phyloP scores from a whole-genome alignment of 164 flowering plant species.

The Euptelea pleiosperma region DNA sequence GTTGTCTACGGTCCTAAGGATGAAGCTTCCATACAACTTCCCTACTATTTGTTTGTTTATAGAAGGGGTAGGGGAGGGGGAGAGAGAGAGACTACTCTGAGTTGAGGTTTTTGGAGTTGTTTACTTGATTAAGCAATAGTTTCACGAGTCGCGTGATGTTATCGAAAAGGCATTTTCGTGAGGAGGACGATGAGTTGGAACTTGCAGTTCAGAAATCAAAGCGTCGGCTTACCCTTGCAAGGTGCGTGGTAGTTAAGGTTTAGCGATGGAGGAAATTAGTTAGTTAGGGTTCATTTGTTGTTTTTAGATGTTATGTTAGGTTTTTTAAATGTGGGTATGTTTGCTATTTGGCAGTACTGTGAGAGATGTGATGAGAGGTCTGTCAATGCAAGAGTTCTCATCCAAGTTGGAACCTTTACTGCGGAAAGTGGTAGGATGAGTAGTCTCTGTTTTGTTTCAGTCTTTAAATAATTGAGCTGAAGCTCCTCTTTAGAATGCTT shows the following conservation, averaged over 20 bases:
- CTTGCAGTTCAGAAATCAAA: conserved; percentile 21
- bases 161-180: conserved; percentile 27
- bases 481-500: no score
- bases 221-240: conserved; percentile 16
- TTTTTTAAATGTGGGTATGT: no score
- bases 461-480: not conserved
- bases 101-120: not conserved
- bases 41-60: conserved; percentile 1
- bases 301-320: not conserved
- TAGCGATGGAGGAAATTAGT: not conserved
- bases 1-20: conserved; percentile 1
- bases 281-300: not conserved
- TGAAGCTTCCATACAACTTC: conserved; percentile 31
- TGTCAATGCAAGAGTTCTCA: conserved; percentile 23
- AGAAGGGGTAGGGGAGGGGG: no score
- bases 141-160: no score
- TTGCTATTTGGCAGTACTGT: conserved; percentile 28
- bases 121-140: no score
- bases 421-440: conserved; percentile 44
- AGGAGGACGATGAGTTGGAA: conserved; percentile 18
- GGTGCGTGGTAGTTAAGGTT: conserved; percentile 6
- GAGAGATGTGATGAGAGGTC: conserved; percentile 18
- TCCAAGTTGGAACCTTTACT: conserved; percentile 34
- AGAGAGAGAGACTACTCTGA: no score
- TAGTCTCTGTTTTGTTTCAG: not conserved